Base-by-base conservation (phyloP, 176 grass and related monocot genomes). In the Zoysia japonica region DNA sequence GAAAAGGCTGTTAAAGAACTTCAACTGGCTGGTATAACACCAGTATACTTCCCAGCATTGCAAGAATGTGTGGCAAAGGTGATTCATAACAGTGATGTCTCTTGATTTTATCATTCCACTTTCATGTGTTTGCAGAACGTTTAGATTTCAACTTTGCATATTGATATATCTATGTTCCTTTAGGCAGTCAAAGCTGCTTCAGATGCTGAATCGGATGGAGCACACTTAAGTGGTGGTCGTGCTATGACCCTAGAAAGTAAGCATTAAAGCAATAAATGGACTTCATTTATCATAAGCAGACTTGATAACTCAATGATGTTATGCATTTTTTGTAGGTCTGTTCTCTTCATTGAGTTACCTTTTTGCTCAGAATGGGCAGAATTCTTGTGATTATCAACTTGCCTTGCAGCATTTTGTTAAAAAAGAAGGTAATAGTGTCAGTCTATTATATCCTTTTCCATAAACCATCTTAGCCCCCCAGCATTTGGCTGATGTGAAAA, bases 11-110 rank as follows among this genome's bases (percentile, higher is more conserved):
- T 85, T 48, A 87, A 73, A 55, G 95, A 97, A 65, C 89, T 97
- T 49, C 87, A 97, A 62, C 45, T 42, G 42, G 95, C 95, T 17
- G 87, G 91, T 60, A 92, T 97, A 80, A 88, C 85, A 72, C 85
- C 89, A 74, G 78, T 59, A 15, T 62, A 68, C 66, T 94, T 94
- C 82, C 80, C 83, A 43, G 61, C 92, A 65, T 87, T 97, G 74
- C 95, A 94, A 88, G 91, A 97, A 80, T 97, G 87, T 70, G 91
- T 89, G 44, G 87, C 75, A n/a, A 97, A 97, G 95, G 95, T 97
- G 43, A 56, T 82, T 89, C 15, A 64, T 82, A 65, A 74, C 12
- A 90, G 6, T 56, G 4, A 48, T 41, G 12, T 65, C 65, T 74
- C 19, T 64, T 57, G 41, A 4, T 10, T 67, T 44, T 66, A 66